Evolutionary conservation across 2,329 filamentous ascomycete species (phyloP), one percentile per base, ranked within the genome.

Genomic region (Nannizzia gypsea): DNA sequence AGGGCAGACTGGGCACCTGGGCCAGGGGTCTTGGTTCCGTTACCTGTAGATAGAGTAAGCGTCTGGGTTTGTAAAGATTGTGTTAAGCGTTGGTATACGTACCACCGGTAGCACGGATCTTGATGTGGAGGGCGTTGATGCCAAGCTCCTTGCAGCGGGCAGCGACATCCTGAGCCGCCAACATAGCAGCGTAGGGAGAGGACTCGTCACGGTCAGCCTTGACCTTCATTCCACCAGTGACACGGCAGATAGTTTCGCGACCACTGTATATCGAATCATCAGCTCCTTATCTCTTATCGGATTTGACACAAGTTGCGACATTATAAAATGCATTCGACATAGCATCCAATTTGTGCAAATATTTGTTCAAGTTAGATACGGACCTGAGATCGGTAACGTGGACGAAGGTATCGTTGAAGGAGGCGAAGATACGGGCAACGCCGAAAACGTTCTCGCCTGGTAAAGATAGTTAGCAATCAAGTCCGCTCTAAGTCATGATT

Each of bases 171-270:
- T 99, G 93, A 69, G 93, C 93, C 81, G 93, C 93, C 89, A 99
- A 91, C 93, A 99, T 99, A 81, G 93, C 93, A 74, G 93, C 93
- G 85, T 99, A 99, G 73, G 93, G 93, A 70, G 93, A 97, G 74
- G 92, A 97, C 84, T 99, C 93, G 82, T 99, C 93, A 85, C 93
- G 92, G 77, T 99, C 91, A 80, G 91, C 91, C 88, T 99, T 99
- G 86, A 99, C 93, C 86, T 99, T 99, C 93, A 99, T 99, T 77
- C 95, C 95, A 83, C 95, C 93, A 73, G 95, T 99, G 71, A 99
- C 92, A 89, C 93, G 91, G 86, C 86, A 89, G 83, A 99, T 96
- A 81, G 95, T 99, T 88, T 99, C 93, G 81, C 93, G 93, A 82
- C 93, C 93, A 81, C 89, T 95, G 82, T 77, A 83, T 84, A 83